Evolutionary conservation across 306 rosid genomes (phyloP).

Genomic region (Inga laurina): DNA sequence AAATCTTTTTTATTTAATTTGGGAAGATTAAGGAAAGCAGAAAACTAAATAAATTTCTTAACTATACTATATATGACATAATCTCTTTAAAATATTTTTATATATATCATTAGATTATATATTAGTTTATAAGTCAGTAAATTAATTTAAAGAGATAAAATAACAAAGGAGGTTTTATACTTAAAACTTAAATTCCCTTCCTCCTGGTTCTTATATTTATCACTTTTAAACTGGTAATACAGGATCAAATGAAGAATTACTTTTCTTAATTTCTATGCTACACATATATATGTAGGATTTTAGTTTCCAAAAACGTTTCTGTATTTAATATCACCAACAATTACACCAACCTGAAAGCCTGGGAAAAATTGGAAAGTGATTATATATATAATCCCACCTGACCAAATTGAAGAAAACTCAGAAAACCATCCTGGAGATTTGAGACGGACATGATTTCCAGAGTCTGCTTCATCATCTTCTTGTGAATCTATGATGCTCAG

Average conservation of each 20-base stretch:
- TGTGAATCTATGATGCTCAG: neutral
- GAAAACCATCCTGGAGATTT: conserved; percentile 64
- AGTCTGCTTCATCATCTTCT: neutral
- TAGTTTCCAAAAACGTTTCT: neutral
- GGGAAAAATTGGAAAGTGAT: neutral
- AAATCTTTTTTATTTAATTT: too few relatives aligned
- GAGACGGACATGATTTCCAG: conserved; percentile 30
- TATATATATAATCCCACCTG: conserved; percentile 41
- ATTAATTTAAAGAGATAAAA: too few relatives aligned
- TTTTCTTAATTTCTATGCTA: neutral
- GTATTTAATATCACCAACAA: neutral
- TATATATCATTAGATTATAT: too few relatives aligned
- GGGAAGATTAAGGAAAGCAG: rapidly evolving
- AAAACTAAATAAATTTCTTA: too few relatives aligned
- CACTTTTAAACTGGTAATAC: too few relatives aligned
- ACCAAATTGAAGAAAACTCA: conserved; percentile 67
- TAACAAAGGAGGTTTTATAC: too few relatives aligned
- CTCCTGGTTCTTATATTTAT: too few relatives aligned
- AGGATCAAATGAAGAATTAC: too few relatives aligned
- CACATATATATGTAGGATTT: neutral
- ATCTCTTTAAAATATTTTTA: too few relatives aligned
- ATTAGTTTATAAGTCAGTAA: too few relatives aligned
- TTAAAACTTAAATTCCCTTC: too few relatives aligned
- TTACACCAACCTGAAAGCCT: neutral
- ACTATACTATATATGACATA: too few relatives aligned